phyloP scores from a whole-genome alignment of 345 rosid species.

The Eucalyptus sp. region DNA sequence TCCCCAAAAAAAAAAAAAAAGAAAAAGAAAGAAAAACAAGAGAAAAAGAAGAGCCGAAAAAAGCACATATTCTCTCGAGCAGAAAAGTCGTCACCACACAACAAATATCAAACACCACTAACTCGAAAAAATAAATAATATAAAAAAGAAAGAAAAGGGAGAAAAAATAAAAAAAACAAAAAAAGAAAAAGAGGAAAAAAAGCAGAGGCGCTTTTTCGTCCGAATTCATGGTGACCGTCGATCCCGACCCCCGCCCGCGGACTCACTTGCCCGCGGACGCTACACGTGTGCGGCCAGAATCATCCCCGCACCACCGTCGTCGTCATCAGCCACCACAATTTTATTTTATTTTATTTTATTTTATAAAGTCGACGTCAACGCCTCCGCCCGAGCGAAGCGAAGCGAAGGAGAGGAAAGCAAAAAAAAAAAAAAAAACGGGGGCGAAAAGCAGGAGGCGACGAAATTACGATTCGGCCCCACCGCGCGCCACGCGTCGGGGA shows the following conservation, averaged over 20 bases:
- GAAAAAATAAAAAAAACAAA: rapidly evolving
- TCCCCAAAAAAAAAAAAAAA: background rate
- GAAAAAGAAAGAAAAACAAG: background rate
- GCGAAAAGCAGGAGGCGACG: background rate
- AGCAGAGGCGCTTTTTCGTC: background rate
- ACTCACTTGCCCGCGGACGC: background rate
- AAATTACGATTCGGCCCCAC: background rate
- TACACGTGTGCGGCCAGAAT: background rate
- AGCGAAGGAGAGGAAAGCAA: too few species aligned
- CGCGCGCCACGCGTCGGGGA: background rate
- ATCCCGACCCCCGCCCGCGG: background rate
- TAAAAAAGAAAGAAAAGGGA: rapidly evolving
- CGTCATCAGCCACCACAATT: background rate
- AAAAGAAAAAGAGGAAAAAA: rapidly evolving
- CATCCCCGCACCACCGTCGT: background rate
- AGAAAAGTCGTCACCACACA: background rate
- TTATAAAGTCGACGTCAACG: background rate
- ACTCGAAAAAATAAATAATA: background rate
- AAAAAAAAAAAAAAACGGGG: background rate
- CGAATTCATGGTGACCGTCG: background rate
- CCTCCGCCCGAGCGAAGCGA: background rate
- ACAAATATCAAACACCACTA: background rate
- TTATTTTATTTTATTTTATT: rapidly evolving
- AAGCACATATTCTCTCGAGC: background rate
- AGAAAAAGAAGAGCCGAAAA: background rate